Percentiles rank a stretch among this genome's conserved stretches.
Conservation (phyloP, 176 grass and related monocot species). For the Musa acuminata region DNA sequence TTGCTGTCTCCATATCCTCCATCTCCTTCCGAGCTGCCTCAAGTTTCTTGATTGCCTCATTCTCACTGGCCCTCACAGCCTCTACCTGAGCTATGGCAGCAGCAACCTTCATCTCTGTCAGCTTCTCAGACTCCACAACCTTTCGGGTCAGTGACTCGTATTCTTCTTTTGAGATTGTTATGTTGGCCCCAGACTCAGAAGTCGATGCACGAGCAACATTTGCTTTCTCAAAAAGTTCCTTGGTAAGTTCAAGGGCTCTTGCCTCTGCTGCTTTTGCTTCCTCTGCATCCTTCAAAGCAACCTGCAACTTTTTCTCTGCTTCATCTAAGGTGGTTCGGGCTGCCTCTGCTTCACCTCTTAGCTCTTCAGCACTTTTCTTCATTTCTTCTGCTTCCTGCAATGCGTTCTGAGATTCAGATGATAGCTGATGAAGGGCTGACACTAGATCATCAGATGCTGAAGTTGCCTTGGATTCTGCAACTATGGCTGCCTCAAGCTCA, state of each 20-base stretch:
- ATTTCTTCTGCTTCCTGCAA: constrained; percentile 78
- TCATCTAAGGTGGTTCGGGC: constrained; percentile 47
- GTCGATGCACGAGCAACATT: constrained; percentile 63
- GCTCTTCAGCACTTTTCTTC: constrained; percentile 69
- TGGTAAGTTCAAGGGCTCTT: constrained; percentile 68
- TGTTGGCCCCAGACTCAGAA: constrained; percentile 63
- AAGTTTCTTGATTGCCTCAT: constrained; percentile 71
- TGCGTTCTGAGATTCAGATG: constrained; percentile 66
- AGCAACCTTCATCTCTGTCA: constrained; percentile 93
- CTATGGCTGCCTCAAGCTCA: constrained; percentile 69
- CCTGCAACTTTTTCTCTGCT: constrained; percentile 63
- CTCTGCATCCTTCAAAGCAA: constrained; percentile 79
- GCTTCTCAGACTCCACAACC: constrained; percentile 78
- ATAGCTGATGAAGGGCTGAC: constrained; percentile 73
- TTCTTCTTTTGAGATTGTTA: constrained; percentile 85
- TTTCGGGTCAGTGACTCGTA: constrained; percentile 75
- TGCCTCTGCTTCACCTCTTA: constrained; percentile 67
- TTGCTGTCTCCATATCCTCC: constrained; percentile 81
- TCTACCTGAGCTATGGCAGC: constrained; percentile 84
- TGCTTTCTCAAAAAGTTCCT: constrained; percentile 69
- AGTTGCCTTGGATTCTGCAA: constrained; percentile 80
- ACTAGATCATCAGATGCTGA: constrained; percentile 77
- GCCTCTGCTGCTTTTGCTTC: constrained; percentile 77
- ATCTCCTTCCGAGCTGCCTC: constrained; percentile 75
- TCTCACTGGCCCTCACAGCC: constrained; percentile 80